Percentiles rank a stretch among this genome's conserved stretches.
Conservation (phyloP, 257 asterid species). For the Ophiorrhiza pumila region DNA sequence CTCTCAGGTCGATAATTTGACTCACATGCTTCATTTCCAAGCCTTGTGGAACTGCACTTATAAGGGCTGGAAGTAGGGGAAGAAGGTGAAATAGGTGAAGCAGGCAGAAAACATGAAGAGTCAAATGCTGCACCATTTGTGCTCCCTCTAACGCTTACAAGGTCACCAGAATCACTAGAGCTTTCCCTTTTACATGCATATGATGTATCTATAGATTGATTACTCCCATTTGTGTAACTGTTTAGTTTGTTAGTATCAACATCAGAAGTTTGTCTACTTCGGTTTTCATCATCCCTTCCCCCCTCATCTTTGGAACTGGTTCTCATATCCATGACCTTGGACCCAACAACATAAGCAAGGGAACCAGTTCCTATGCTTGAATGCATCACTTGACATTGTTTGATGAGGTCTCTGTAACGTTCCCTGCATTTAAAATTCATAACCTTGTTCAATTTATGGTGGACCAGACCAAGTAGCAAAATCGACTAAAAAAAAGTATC, state of each 20-base stretch:
- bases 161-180: conserved; percentile 70
- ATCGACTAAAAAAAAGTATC: not conserved
- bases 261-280: conserved; percentile 42
- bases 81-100: conserved; percentile 54
- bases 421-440: conserved; percentile 51
- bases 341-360: conserved; percentile 89
- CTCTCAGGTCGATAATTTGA: conserved; percentile 41
- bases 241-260: conserved; percentile 38
- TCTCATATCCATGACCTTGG: conserved; percentile 97
- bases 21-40: conserved; percentile 41
- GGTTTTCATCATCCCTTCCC: conserved; percentile 46
- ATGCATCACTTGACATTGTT: conserved; percentile 91
- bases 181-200: conserved; percentile 38
- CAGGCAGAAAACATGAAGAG: conserved; percentile 54
- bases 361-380: conserved; percentile 97
- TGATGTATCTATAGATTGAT: conserved; percentile 47
- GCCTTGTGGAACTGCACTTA: conserved; percentile 39
- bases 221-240: conserved; percentile 34
- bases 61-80: conserved; percentile 50
- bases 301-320: conserved; percentile 72
- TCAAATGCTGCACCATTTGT: conserved; percentile 55
- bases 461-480: not conserved
- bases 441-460: not conserved
- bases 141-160: conserved; percentile 58
- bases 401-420: conserved; percentile 74